Evolutionary conservation across 345 rosid genomes (phyloP), one percentile per base, ranked within the genome.

Genomic region (Boechera retrofracta): DNA sequence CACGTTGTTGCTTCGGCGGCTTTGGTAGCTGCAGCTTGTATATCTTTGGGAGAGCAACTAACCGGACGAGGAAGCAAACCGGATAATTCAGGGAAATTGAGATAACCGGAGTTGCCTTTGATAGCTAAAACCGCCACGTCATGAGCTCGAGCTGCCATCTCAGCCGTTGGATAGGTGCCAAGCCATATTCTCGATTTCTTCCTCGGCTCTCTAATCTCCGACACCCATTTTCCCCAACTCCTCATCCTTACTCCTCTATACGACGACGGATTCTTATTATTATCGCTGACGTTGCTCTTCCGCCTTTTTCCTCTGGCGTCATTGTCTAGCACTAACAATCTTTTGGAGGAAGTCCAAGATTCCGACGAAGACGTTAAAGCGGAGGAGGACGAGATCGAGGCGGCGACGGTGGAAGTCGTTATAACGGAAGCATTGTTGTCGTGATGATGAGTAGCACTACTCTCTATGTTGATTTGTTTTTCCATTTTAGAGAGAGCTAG

Each of bases 111-210:
- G 18, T 42, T 69, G 31, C 98, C 97, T 75, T 89, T 94, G 29
- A 94, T 87, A 1, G 98, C 70, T 31, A 91, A 76, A 65, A 93
- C 89, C 2, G 97, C 98, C 3, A 91, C 97, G 28, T 94, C 98
- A 24, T 94, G 98, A 18, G 97, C 98, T 79, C 97, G 86, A 76
- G 98, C 97, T 0, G 97, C 98, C 98, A 91, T 94, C 85, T 91
- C 97, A 10, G 98, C 80, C 8, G 98, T 91, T 10, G 89, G 78
- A 79, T 85, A 94, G 33, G 97, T 89, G 0, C 98, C 98, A 5
- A 94, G 83, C 98, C 98, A 94, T 6, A 94, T 94, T 74, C 98
- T 88, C 1, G 97, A 91, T 75, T 94, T 94, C 83, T 90, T 94
- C 85, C 73, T 87, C 0, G 98, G 97, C 79, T 94, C 89, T 49